Base-by-base conservation (phyloP, 2,329 filamentous ascomycete species). In the Verticillium nubilum region DNA sequence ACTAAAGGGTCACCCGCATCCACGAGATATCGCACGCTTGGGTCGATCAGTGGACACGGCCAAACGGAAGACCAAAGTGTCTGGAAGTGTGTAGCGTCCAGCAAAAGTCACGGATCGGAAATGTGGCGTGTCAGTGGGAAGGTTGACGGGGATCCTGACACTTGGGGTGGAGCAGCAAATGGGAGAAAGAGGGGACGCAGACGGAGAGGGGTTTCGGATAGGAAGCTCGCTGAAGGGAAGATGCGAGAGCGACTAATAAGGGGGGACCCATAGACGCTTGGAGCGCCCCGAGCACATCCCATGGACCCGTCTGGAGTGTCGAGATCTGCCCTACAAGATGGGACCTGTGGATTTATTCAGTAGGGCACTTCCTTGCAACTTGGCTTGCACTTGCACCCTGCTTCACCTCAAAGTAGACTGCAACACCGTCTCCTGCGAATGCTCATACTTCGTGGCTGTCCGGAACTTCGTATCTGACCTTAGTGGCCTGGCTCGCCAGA, bases 181-280 rank as follows among this genome's bases (percentile, higher is more conserved):
- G 27, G 35, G 27, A 25, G 23, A 12, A 26, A 25, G 25, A 26
- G 55, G n/a, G 33, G 55, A 35, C n/a, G 54, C 19, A 15, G 31
- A 13, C 29, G 29, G 54, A 35, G 54, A 56, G 55, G 35, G 55
- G 55, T 57, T 57, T 47, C 55, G 55, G 55, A 57, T 57, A 35
- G 55, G 35, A 33, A 50, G 42, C 19, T 50, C 42, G 42, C 42
- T 50, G 42, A 23, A 50, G 42, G 42, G 25, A 50, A 23, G 19
- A 50, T 5, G 13, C 19, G 42, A 23, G 42, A 19, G 29, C 29
- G 13, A 13, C 29, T 23, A 50, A 13, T 37, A 37, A 37, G 35
- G 42, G 35, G 42, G 37, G 5, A 7, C 42, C 42, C 42, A n/a
- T 25, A 50, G 42, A 50, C 42, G 42, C n/a, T 19, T 50, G 42